phyloP scores from a whole-genome alignment of 345 rosid genomes.

The Raphanus sativus region DNA sequence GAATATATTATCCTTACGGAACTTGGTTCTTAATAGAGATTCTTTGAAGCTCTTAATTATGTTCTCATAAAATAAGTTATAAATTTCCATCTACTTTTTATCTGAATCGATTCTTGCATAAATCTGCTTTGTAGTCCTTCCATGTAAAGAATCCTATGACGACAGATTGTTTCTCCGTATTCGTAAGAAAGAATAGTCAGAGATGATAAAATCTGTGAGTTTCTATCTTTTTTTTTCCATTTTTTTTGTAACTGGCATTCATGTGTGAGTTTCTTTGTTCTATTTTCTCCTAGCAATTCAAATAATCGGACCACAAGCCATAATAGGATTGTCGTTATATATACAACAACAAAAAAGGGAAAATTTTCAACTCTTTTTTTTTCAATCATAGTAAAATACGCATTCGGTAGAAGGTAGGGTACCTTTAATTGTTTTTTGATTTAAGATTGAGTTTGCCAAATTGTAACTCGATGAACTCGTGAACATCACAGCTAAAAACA shows the following conservation, averaged over 20 bases:
- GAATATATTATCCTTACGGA: conserved; percentile 31
- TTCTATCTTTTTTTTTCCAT: neutral
- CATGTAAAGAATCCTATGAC: conserved; percentile 27
- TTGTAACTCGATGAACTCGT: neutral
- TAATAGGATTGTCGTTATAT: neutral
- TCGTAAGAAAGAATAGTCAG: neutral
- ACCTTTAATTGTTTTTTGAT: neutral
- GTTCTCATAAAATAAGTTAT: conserved; percentile 12
- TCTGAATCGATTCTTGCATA: conserved; percentile 27
- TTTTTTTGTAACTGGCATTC: no score
- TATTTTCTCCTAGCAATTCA: neutral
- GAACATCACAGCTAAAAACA: neutral
- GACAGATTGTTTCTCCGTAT: neutral
- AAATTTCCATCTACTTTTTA: conserved; percentile 20
- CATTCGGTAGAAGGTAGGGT: neutral
- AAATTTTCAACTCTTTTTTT: neutral
- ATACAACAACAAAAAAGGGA: neutral
- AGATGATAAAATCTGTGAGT: neutral
- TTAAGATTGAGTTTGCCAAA: neutral
- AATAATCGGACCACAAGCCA: neutral
- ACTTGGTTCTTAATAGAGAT: conserved; percentile 29
- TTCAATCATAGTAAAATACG: neutral
- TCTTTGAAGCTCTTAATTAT: conserved; percentile 22
- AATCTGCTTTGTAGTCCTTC: conserved; percentile 11
- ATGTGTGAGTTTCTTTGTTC: neutral